Base-by-base conservation (phyloP, 75 land plant genomes). In the Ceratopteris richardii region DNA sequence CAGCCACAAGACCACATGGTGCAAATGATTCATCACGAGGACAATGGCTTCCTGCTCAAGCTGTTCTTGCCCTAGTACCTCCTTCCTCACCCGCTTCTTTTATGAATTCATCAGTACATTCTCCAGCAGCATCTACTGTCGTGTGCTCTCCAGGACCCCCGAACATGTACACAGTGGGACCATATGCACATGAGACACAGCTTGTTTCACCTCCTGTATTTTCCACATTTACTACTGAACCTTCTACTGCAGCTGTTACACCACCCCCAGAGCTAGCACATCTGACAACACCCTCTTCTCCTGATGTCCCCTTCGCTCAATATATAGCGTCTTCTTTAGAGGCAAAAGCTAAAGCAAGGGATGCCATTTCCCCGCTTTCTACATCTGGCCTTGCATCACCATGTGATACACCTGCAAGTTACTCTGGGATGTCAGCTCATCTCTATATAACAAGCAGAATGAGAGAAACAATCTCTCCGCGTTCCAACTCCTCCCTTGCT, bases 301-400 rank as follows among this genome's bases (percentile, higher is more conserved):
- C 98, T 16, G 98, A 94, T 44, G 98, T 94, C 21, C 98, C 98
- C 21, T 94, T 89, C 77, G 98, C 98, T 7, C 70, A 83, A 60
- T 66, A 84, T 21, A 68, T 89, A 53, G 64, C 79, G 12, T 81
- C 86, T 12, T 77, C 93, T 11, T 57, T 89, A 27, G 64, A 77
- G 25, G 74, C 79, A 0, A 79, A 81, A 61, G 54, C 72, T 29
- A 64, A 69, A 14, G 65, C 63, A 21, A 57, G 72, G 19, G 60
- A 71, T 54, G 66, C 65, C 20, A 58, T 68, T 40, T 72, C 63
- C 17, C 63, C 63, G 18, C 70, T 68, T 36, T 63, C 63, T 31
- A 73, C 79, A 36, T 73, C 79, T n/a, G 55, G 64, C 27, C 33
- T 73, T 54, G 62, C 77, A 18, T 88, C 90, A 0, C 62, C 82